phyloP scores from a whole-genome alignment of 148 eudicot species.

The Nepenthes mirabilis region DNA sequence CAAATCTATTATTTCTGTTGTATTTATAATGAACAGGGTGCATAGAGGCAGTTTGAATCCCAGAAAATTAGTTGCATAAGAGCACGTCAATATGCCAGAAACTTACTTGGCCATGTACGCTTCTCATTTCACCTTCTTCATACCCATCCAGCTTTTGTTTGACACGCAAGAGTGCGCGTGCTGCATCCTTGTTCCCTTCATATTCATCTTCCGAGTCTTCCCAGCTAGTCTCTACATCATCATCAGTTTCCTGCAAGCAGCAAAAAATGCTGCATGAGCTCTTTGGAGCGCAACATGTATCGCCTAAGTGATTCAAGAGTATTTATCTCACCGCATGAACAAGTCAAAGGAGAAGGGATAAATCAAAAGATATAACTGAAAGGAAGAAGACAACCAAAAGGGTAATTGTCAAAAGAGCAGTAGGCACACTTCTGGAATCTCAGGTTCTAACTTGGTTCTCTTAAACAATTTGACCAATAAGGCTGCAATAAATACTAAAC shows the following conservation, averaged over 20 bases:
- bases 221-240: slow-evolving; percentile 62
- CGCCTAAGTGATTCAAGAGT: no score
- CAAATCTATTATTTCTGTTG: no score
- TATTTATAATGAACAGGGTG: not conserved
- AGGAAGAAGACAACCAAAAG: no score
- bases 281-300: not conserved
- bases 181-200: slow-evolving; percentile 97
- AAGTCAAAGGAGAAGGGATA: no score
- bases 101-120: slow-evolving; percentile 91
- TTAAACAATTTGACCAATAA: no score
- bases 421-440: no score
- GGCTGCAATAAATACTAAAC: no score
- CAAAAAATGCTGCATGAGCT: slow-evolving; percentile 1
- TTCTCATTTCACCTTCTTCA: slow-evolving; percentile 99
- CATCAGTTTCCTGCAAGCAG: slow-evolving; percentile 52
- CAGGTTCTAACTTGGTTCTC: no score
- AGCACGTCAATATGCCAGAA: not conserved
- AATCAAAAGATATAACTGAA: no score
- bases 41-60: not conserved
- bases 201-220: slow-evolving; percentile 75
- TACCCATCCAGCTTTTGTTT: slow-evolving; percentile 97
- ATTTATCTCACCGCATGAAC: no score
- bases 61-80: no score
- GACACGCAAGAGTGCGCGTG: slow-evolving; percentile 94
- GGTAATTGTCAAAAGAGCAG: no score